Evolutionary conservation across 1,284 basidiomycete genomes (phyloP).

Genomic region (Trichosporon coremiiforme): DNA sequence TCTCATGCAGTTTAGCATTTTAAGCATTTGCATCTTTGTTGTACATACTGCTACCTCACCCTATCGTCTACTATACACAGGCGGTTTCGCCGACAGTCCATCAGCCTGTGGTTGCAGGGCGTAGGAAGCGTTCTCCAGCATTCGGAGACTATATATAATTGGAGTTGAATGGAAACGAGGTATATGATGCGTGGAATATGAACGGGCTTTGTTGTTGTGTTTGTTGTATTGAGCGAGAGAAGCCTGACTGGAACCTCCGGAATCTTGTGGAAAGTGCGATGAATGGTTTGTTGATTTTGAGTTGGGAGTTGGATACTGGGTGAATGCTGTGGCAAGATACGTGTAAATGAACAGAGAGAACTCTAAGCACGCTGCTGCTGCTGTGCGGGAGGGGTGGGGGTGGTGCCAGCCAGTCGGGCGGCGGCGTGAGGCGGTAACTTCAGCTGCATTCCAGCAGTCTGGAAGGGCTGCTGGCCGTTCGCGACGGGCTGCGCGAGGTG

Average conservation of each 20-base stretch:
- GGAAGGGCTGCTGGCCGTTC: slow-evolving; percentile 24
- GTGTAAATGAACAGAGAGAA: neutral
- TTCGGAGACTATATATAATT: slow-evolving; percentile 1
- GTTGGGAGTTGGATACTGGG: slow-evolving; percentile 1
- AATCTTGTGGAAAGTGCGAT: slow-evolving; percentile 3
- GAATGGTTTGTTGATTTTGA: slow-evolving; percentile 16
- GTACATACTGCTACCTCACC: slow-evolving; percentile 14
- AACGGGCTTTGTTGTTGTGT: slow-evolving; percentile 2
- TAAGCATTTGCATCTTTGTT: slow-evolving; percentile 19
- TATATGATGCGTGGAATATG: slow-evolving; percentile 15
- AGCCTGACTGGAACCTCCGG: neutral
- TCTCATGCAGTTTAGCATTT: neutral
- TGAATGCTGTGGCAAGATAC: neutral
- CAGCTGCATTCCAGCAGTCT: slow-evolving; percentile 38
- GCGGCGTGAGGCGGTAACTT: slow-evolving; percentile 51
- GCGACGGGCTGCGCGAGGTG: slow-evolving; percentile 20
- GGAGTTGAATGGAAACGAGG: neutral
- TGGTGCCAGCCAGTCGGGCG: slow-evolving; percentile 39
- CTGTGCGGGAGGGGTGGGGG: slow-evolving; percentile 31
- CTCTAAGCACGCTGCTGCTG: slow-evolving; percentile 24
- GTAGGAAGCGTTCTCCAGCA: slow-evolving; percentile 17
- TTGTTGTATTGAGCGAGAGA: neutral
- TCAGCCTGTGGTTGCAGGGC: slow-evolving; percentile 9
- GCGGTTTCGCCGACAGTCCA: slow-evolving; percentile 17
- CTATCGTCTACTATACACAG: slow-evolving; percentile 20